Percentiles rank a stretch among this genome's conserved stretches.
phyloP scores from a whole-genome alignment of 139 green algal species.

The Zygnema cylindricum region DNA sequence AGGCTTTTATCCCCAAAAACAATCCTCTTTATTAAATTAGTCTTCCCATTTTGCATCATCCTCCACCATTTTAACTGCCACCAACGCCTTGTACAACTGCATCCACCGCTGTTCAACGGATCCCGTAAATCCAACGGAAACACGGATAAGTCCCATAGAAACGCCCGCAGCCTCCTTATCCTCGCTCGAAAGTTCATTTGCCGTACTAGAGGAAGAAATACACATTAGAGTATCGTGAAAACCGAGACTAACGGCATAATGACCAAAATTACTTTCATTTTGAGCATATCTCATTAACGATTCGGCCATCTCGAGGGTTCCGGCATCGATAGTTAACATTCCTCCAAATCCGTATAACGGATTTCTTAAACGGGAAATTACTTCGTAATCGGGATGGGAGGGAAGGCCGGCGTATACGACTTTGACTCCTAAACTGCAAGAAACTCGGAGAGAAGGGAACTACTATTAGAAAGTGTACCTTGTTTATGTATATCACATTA shows the following conservation, averaged over 20 bases:
- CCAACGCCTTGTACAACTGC: constrained; percentile 68
- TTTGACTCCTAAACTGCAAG: constrained; percentile 5
- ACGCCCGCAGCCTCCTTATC: constrained; percentile 70
- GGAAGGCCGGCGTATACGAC: constrained; percentile 3
- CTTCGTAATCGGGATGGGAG: constrained; percentile 67
- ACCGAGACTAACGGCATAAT: constrained; percentile 65
- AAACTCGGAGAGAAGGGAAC: not conserved
- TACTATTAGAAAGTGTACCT: constrained; percentile 8
- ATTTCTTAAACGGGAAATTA: constrained; percentile 69
- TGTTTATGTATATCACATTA: too few relatives aligned
- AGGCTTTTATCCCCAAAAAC: too few relatives aligned
- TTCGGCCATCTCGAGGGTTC: constrained; percentile 52
- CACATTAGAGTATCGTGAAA: constrained; percentile 39
- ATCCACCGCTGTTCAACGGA: constrained; percentile 69
- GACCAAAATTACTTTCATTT: constrained; percentile 77
- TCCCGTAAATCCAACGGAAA: constrained; percentile 77
- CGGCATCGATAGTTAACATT: constrained; percentile 74
- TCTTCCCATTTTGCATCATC: not conserved
- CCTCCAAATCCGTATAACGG: constrained; percentile 74
- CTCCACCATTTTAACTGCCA: not conserved
- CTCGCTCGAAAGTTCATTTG: not conserved
- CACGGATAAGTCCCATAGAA: constrained; percentile 70
- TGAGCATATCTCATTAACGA: constrained; percentile 76
- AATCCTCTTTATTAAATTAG: too few relatives aligned
- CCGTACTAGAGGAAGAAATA: not conserved